phyloP scores from a whole-genome alignment of 2,329 filamentous ascomycete genomes.

The Penicillium oxalicum region DNA sequence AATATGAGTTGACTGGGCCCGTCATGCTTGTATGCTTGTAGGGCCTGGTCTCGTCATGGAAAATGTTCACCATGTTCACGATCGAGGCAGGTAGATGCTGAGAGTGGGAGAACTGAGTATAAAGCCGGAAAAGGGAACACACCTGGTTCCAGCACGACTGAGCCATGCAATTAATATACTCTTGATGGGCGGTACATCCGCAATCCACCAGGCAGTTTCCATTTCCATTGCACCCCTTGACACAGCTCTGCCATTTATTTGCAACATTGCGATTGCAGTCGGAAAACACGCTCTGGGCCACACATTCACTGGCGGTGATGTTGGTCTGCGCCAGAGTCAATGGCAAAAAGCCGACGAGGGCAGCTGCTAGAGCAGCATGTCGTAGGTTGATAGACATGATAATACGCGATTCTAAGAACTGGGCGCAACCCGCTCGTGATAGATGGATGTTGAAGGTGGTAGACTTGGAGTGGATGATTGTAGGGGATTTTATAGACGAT shows the following conservation, averaged over 20 bases:
- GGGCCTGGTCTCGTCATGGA: no score
- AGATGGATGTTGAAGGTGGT: no score
- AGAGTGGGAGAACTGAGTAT: no score
- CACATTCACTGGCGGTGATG: slow-evolving; percentile 19
- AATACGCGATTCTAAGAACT: neutral
- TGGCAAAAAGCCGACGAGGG: slow-evolving; percentile 10
- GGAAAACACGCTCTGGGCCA: slow-evolving; percentile 13
- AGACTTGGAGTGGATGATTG: no score
- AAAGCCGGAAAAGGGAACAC: neutral
- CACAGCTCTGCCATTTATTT: slow-evolving; percentile 15
- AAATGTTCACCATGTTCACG: no score
- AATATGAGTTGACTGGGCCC: no score
- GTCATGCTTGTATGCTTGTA: no score
- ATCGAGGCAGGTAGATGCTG: neutral
- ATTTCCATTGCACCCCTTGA: slow-evolving; percentile 16
- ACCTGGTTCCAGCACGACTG: slow-evolving; percentile 37
- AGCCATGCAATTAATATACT: slow-evolving; percentile 35
- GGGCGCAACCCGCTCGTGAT: neutral
- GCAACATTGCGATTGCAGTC: slow-evolving; percentile 19
- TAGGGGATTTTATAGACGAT: no score
- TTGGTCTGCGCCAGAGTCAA: slow-evolving; percentile 19
- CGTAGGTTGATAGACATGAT: slow-evolving; percentile 13
- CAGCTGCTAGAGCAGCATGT: slow-evolving; percentile 9
- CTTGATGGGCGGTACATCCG: slow-evolving; percentile 19
- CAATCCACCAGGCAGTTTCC: slow-evolving; percentile 19